These are phyloP conservation scores for Heliocybe sulcata DNA, from an alignment of 1,284 basidiomycete species.

Conservation along the genomic window DNA sequence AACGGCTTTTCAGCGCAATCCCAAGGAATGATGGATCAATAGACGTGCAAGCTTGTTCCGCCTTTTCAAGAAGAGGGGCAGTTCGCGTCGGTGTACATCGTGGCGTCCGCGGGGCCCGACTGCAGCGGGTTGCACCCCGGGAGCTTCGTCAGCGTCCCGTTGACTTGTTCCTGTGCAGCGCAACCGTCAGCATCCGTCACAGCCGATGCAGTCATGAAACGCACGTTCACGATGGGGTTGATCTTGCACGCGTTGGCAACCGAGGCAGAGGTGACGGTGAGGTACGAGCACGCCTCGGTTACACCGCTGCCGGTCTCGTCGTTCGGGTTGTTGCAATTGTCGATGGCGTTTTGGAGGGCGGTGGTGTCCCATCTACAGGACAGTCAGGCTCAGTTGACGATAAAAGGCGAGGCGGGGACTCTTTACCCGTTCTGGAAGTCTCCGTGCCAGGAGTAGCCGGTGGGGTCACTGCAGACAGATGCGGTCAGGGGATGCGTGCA, in stretches of 20 bases:
- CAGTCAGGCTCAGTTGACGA: not conserved
- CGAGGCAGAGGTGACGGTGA: conserved; percentile 21
- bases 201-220: not conserved
- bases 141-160: not conserved
- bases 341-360: conserved; percentile 39
- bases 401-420: conserved; percentile 9
- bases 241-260: conserved; percentile 26
- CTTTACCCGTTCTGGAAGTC: conserved; percentile 43
- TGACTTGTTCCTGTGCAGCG: not conserved
- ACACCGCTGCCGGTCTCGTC: conserved; percentile 26
- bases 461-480: conserved; percentile 27
- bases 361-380: conserved; percentile 6
- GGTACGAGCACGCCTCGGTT: conserved; percentile 33
- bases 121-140: conserved; percentile 1
- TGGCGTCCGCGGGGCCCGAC: not conserved
- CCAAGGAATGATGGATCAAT: too few species aligned
- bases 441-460: conserved; percentile 41
- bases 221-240: conserved; percentile 20
- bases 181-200: too few species aligned
- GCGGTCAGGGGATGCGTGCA: not conserved
- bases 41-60: too few species aligned
- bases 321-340: conserved; percentile 35
- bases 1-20: too few species aligned
- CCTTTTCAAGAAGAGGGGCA: not conserved
- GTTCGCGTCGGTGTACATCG: not conserved